phyloP scores from a whole-genome alignment of 805 yeast species.

The Wickerhamiella bombiphila region DNA sequence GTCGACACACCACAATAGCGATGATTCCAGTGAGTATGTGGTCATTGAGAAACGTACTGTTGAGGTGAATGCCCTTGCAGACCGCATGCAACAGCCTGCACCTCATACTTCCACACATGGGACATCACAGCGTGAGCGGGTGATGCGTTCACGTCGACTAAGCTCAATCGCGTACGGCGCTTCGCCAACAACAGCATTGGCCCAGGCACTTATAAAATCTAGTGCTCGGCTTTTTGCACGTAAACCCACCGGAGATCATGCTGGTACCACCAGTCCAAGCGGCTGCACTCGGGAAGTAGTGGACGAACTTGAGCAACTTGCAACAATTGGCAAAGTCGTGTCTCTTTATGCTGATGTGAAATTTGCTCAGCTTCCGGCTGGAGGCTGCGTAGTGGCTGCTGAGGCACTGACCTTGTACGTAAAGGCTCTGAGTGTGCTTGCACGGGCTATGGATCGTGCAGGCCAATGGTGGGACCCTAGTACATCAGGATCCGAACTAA shows the following conservation, averaged over 20 bases:
- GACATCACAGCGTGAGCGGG: conserved; percentile 7
- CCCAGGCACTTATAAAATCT: conserved; percentile 76
- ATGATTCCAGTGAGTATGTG: conserved; percentile 36
- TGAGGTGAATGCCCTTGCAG: conserved; percentile 91
- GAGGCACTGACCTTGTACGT: conserved; percentile 80
- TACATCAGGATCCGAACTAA: conserved; percentile 5
- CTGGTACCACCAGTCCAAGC: conserved; percentile 5
- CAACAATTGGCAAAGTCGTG: conserved; percentile 84
- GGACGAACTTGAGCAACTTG: conserved; percentile 47
- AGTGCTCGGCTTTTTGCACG: conserved; percentile 73
- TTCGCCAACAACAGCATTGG: conserved; percentile 71
- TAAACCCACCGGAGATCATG: conserved; percentile 12
- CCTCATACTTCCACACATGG: conserved; percentile 2
- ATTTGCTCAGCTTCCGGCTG: conserved; percentile 48
- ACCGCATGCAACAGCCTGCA: conserved; percentile 48
- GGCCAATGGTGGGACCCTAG: conserved; percentile 72
- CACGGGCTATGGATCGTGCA: conserved; percentile 75
- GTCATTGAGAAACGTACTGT: conserved; percentile 90
- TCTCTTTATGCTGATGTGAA: conserved; percentile 83
- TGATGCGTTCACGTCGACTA: conserved; percentile 14
- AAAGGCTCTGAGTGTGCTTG: conserved; percentile 66
- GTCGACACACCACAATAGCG: not conserved
- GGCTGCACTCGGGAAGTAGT: conserved; percentile 9
- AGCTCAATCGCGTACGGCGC: conserved; percentile 25
- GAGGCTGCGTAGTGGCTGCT: conserved; percentile 46